phyloP scores from a whole-genome alignment of 176 grass and related monocot genomes.

The Oryza glaberrima region DNA sequence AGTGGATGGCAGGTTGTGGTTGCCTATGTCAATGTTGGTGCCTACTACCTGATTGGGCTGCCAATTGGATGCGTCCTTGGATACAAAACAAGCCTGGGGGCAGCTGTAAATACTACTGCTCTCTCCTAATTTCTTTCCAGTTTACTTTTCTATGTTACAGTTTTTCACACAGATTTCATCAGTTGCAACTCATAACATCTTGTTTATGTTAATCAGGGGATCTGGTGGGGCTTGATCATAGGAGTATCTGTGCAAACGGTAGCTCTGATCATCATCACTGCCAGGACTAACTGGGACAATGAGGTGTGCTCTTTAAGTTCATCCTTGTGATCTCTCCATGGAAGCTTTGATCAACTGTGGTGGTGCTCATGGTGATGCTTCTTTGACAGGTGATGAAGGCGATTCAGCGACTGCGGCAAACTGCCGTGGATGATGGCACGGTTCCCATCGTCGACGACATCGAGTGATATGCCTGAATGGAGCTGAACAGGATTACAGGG shows the following conservation, averaged over 20 bases:
- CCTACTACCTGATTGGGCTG: constrained; percentile 79
- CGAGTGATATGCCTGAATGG: constrained; percentile 3
- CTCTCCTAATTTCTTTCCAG: neutral
- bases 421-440: constrained; percentile 26
- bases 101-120: constrained; percentile 47
- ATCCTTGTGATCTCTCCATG: constrained; percentile 16
- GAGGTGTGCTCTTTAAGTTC: constrained; percentile 44
- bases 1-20: constrained; percentile 88
- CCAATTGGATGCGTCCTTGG: constrained; percentile 75
- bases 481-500: neutral
- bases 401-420: constrained; percentile 35
- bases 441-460: constrained; percentile 19
- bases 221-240: constrained; percentile 88
- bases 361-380: neutral
- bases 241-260: constrained; percentile 68
- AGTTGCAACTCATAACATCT: neutral
- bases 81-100: constrained; percentile 65
- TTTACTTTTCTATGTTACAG: neutral
- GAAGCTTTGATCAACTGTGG: neutral
- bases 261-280: constrained; percentile 67
- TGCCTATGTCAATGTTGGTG: constrained; percentile 77
- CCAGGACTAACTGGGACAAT: constrained; percentile 74
- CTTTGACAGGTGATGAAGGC: constrained; percentile 60
- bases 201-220: constrained; percentile 49
- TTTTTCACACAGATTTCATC: neutral